phyloP scores from a whole-genome alignment of 176 grass and related monocot genomes.

The Cenchrus fungigraminus region DNA sequence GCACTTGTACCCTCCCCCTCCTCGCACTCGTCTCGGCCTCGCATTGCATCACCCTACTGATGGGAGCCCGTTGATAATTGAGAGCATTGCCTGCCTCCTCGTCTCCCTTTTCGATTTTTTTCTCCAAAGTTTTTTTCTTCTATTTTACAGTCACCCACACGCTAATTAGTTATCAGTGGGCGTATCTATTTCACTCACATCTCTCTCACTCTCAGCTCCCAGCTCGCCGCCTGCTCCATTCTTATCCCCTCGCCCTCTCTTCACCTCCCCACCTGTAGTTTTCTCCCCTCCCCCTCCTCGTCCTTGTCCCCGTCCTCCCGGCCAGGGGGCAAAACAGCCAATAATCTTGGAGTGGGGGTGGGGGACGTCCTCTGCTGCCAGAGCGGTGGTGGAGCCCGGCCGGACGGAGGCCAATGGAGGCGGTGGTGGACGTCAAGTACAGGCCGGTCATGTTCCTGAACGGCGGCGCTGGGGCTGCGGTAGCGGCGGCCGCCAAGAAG shows the following conservation, averaged over 20 bases:
- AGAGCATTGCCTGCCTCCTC: not conserved
- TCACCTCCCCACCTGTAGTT: slow-evolving; percentile 43
- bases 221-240: not conserved
- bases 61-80: not conserved
- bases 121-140: too few relatives aligned
- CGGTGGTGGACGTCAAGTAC: slow-evolving; percentile 30
- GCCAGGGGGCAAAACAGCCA: not conserved
- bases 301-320: not conserved
- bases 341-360: not conserved
- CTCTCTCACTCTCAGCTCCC: not conserved
- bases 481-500: slow-evolving; percentile 13
- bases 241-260: slow-evolving; percentile 32
- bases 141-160: not conserved
- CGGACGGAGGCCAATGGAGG: slow-evolving; percentile 9
- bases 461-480: slow-evolving; percentile 31
- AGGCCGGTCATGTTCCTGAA: slow-evolving; percentile 43
- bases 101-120: not conserved
- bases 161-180: not conserved
- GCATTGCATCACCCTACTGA: not conserved
- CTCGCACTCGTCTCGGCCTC: not conserved
- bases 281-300: not conserved
- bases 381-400: not conserved
- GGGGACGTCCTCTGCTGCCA: not conserved
- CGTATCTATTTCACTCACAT: not conserved
- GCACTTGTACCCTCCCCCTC: slow-evolving; percentile 27